Base-by-base conservation (phyloP, 164 flowering plant species). In the Protea cynaroides region DNA sequence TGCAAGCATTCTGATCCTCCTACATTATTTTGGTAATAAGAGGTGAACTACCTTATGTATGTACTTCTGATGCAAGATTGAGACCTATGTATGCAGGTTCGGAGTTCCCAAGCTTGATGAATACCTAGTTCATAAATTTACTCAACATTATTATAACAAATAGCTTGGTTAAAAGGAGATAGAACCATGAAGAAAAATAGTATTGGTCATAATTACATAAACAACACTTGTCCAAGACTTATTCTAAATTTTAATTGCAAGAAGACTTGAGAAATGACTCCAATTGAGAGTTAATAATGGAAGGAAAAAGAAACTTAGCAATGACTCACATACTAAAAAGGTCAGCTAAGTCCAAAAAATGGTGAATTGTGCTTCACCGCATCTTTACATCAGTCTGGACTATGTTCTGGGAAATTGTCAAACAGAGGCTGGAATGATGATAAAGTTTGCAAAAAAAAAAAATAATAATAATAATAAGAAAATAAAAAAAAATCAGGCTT, bases 1-100 rank as follows among this genome's bases (percentile, higher is more conserved):
- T 71, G 66, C 65, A 72, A 50, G 51, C 56, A 69, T 64, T 66
- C 58, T 69, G 40, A 71, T 54, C 19, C 59, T 63, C 50, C n/a
- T 69, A 56, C 61, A 49, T 46, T 65, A 53, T 58, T 53, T 64
- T 56, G 59, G 49, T 37, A 38, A 24, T 23, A 19, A 69, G 51
- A 29, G 62, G 52, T 65, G 19, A 67, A 58, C 38, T 43, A 61
- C 34, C 58, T 62, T 54, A 24, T n/a, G 58, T 25, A 51, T 46
- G 37, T 70, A 36, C 17, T 46, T 63, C 44, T 22, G 24, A 54
- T 29, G 51, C 23, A n/a, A 36, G 40, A 18, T 12, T 53, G 12
- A 46, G 18, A 44, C 7, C 40, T 7, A 25, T 17, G 36, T 38
- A 25, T 43, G 25, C 12, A n/a, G 58, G 44, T 50, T 37, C 50